phyloP scores from a whole-genome alignment of 2,329 filamentous ascomycete species.

The Grosmannia huntii region DNA sequence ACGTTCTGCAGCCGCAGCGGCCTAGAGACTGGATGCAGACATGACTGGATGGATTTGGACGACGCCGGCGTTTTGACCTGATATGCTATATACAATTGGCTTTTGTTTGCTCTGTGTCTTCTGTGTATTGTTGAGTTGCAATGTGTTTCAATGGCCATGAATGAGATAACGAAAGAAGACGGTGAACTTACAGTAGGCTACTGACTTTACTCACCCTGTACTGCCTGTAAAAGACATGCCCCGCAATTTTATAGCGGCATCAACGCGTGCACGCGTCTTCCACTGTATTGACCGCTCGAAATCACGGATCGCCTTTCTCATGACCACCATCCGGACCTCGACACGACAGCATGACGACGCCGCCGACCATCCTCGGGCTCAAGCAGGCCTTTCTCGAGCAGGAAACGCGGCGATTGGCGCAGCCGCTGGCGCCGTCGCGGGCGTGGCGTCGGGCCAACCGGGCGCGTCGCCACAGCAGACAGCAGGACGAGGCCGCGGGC shows the following conservation, averaged over 20 bases:
- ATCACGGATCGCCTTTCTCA: background rate
- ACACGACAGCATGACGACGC: conserved; percentile 11
- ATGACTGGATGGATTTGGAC: background rate
- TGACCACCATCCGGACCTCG: background rate
- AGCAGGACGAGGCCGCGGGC: background rate
- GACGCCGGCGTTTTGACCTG: background rate
- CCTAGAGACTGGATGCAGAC: background rate
- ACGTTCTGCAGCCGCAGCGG: conserved; percentile 1
- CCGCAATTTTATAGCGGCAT: background rate
- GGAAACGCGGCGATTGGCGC: conserved; percentile 51
- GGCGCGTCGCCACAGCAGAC: conserved; percentile 1
- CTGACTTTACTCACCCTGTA: background rate
- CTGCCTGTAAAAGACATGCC: background rate
- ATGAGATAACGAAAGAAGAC: no score
- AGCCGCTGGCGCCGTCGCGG: conserved; percentile 41
- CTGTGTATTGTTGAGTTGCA: background rate
- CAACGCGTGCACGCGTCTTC: no score
- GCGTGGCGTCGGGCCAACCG: conserved; percentile 38
- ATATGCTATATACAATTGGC: background rate
- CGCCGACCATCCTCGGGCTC: conserved; percentile 45
- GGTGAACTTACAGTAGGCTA: no score
- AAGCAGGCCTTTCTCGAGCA: conserved; percentile 52
- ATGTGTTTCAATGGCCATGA: no score
- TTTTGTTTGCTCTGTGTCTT: background rate
- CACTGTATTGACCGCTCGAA: no score